Evolutionary conservation across 495 filamentous ascomycete species (phyloP), one percentile per base, ranked within the genome.

Genomic region (Aspergillus wentii): DNA sequence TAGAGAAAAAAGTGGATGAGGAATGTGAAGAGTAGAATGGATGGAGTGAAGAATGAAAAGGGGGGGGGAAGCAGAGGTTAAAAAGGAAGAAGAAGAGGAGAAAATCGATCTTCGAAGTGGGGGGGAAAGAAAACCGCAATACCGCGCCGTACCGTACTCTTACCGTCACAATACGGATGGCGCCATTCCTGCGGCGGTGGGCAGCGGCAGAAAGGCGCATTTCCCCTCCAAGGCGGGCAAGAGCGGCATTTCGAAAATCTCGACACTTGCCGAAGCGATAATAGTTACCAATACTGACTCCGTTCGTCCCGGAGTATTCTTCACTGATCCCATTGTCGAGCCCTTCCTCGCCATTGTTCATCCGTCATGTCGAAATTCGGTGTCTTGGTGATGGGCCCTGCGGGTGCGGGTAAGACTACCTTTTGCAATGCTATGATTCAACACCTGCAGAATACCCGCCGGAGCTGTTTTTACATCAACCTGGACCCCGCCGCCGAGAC

Each of bases 361-460:
- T n/a, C n/a, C n/a, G n/a, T n/a, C n/a, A 97, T 97, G 91, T 91
- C 85, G 64, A 94, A 95, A 54, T 97, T 85, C 55, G 91, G 91
- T 13, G 78, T 85, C n/a, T 75, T 96, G 49, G 86, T 95, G 10
- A 92, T 95, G 82, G 90, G 91, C 61, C 89, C 87, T 39, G 87
- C 86, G 5, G 88, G 88, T 28, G 86, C 85, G 19, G 87, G 87
- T 53, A 94, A 94, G 79, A 88, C 91, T 22, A 98, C 91, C 28
- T 97, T 97, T 62, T 95, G 89, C 74, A 81, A 86, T 35, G 81
- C 89, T 30, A 70, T 96, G 44, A 95, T 97, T 64, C 84, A 90
- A 15, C 88, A 98, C 53, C 82, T 95, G 15, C 83, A 85, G 48
- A 82, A 84, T 44, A 88, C 88, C 52, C 86, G 85, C 30, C 85